A percentile compares a stretch with the other conserved stretches of the same genome.
phyloP scores from a whole-genome alignment of 257 asterid species.

The Penstemon eatonii region DNA sequence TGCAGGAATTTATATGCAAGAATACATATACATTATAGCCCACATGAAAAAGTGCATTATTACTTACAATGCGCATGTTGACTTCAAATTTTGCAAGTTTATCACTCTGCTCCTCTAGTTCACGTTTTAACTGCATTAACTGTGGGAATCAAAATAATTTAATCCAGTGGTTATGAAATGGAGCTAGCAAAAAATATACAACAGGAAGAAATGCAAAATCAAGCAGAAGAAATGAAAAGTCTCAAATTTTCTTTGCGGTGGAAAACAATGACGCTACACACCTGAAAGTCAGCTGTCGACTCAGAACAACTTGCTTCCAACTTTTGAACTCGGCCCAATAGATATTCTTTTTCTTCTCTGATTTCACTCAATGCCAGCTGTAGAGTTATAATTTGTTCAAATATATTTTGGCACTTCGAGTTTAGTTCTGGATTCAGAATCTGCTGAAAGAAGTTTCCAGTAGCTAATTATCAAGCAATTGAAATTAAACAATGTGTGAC shows the following conservation, averaged over 20 bases:
- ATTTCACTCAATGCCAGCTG: constrained; percentile 50
- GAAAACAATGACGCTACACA: constrained; percentile 23
- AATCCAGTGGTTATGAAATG: constrained; percentile 15
- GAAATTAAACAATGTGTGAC: constrained; percentile 14
- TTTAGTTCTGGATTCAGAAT: constrained; percentile 33
- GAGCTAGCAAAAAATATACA: background rate
- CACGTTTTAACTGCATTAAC: constrained; percentile 37
- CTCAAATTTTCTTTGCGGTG: constrained; percentile 11
- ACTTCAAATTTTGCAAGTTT: constrained; percentile 42
- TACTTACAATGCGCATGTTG: constrained; percentile 48
- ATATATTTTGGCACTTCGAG: constrained; percentile 29
- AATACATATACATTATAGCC: background rate
- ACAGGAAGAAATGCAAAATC: background rate
- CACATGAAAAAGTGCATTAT: background rate
- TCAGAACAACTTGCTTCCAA: constrained; percentile 34
- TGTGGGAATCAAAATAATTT: constrained; percentile 27
- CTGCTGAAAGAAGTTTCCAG: constrained; percentile 30
- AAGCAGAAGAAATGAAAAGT: constrained; percentile 14
- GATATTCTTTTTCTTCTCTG: constrained; percentile 49
- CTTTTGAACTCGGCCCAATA: constrained; percentile 40
- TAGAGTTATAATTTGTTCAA: constrained; percentile 46
- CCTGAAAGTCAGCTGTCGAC: constrained; percentile 44
- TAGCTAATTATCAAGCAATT: constrained; percentile 20
- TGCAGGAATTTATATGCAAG: background rate
- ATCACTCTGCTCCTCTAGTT: constrained; percentile 44